These are phyloP conservation scores for Mucuna pruriens DNA, from an alignment of 306 rosid species.

Conservation along the genomic window DNA sequence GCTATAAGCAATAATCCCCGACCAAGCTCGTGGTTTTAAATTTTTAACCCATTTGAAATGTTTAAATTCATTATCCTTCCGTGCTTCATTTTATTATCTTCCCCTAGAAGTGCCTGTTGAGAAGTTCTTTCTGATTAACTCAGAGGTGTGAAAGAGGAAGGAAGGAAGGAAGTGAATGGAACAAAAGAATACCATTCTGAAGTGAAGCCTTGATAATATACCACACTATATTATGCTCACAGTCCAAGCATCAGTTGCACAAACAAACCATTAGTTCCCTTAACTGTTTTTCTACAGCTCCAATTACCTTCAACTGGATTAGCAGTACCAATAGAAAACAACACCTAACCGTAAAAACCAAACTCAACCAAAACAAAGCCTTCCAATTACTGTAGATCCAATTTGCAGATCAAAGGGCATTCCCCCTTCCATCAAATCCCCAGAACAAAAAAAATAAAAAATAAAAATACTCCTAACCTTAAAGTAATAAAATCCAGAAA, in stretches of 20 bases:
- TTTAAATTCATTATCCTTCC: neutral
- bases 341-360: conserved; percentile 5
- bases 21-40: too few relatives aligned
- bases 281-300: conserved; percentile 11
- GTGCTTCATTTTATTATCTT: neutral
- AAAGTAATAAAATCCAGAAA: neutral
- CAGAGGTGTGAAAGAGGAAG: neutral
- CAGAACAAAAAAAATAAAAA: neutral
- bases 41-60: neutral
- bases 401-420: conserved; percentile 1
- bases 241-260: conserved; percentile 23
- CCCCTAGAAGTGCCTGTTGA: neutral
- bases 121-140: neutral
- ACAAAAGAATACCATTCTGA: conserved; percentile 18
- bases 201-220: neutral
- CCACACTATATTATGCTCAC: neutral
- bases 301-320: neutral
- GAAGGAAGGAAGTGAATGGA: neutral
- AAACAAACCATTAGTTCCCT: conserved; percentile 1
- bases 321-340: neutral
- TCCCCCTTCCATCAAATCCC: neutral
- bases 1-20: too few relatives aligned
- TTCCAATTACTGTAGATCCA: too few relatives aligned
- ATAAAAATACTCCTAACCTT: neutral
- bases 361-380: conserved; percentile 18